Evolutionary conservation across 164 flowering plant species (phyloP).

Genomic region (Cinnamomum micranthum): DNA sequence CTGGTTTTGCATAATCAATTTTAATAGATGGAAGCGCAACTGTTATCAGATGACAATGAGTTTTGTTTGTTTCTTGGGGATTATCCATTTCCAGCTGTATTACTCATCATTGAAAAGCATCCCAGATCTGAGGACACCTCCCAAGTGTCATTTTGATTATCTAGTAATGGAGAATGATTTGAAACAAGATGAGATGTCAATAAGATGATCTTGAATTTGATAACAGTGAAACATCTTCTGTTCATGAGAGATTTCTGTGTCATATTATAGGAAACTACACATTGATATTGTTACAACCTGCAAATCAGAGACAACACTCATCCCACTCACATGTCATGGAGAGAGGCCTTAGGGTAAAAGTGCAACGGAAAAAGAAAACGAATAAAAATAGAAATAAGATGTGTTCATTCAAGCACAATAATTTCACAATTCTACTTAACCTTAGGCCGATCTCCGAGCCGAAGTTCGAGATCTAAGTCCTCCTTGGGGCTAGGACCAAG

Average conservation of each 20-base stretch:
- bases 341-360: background rate
- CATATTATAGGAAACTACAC: background rate
- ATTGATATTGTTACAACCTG: conserved; percentile 22
- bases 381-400: conserved; percentile 4
- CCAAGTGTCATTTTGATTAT: too few relatives aligned
- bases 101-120: background rate
- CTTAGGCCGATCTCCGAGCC: conserved; percentile 67
- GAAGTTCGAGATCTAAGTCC: conserved; percentile 84
- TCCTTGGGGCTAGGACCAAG: conserved; percentile 32
- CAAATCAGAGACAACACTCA: conserved; percentile 2
- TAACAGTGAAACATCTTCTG: background rate
- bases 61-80: background rate
- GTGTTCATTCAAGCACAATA: conserved; percentile 5
- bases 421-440: conserved; percentile 27
- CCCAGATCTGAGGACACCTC: background rate
- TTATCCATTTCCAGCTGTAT: background rate
- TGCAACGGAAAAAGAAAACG: conserved; percentile 2
- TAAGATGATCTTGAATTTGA: background rate
- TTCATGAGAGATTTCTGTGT: conserved; percentile 3
- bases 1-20: background rate
- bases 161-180: too few relatives aligned
- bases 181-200: too few relatives aligned
- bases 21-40: too few relatives aligned
- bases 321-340: conserved; percentile 1
- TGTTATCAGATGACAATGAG: too few relatives aligned